Evolutionary conservation across 495 filamentous ascomycete species (phyloP).

Genomic region (Hypomontagnella submonticulosa): DNA sequence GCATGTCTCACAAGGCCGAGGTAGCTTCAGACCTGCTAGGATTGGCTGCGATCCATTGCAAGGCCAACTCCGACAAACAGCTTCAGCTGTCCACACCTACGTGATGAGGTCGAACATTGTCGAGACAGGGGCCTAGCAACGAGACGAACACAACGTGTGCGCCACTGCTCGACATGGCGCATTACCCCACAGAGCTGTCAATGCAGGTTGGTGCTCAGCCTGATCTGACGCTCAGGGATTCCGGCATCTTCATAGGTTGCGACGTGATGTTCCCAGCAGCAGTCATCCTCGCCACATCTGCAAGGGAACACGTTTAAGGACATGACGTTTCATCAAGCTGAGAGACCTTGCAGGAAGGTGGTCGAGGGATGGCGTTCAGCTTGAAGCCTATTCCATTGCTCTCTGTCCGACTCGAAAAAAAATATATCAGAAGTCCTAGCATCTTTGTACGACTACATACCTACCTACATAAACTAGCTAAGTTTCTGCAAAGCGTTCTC

Average conservation of each 20-base stretch:
- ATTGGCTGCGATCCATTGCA: slow-evolving; percentile 15
- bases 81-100: slow-evolving; percentile 9
- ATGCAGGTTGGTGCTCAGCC: slow-evolving; percentile 41
- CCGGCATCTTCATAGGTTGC: slow-evolving; percentile 31
- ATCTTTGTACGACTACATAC: slow-evolving; percentile 35
- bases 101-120: slow-evolving; percentile 11
- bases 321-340: slow-evolving; percentile 36
- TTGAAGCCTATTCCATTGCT: slow-evolving; percentile 21
- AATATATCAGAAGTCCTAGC: slow-evolving; percentile 29
- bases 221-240: slow-evolving; percentile 34
- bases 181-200: slow-evolving; percentile 46
- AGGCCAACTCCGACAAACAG: slow-evolving; percentile 9
- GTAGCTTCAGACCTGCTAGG: slow-evolving; percentile 12
- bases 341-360: slow-evolving; percentile 30
- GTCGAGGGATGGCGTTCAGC: slow-evolving; percentile 22
- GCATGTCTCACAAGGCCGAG: slow-evolving; percentile 7
- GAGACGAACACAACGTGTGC: slow-evolving; percentile 28
- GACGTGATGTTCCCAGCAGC: slow-evolving; percentile 32
- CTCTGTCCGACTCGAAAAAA: slow-evolving; percentile 22
- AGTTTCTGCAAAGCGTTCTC: slow-evolving; percentile 20
- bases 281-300: slow-evolving; percentile 38
- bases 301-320: slow-evolving; percentile 38
- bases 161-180: slow-evolving; percentile 32
- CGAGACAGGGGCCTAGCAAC: slow-evolving; percentile 16
- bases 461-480: no score